Percentiles rank a stretch among this genome's conserved stretches.
These are phyloP conservation scores for Gypsophila paniculata DNA, from an alignment of 179 eudicot species.

Conservation along the genomic window DNA sequence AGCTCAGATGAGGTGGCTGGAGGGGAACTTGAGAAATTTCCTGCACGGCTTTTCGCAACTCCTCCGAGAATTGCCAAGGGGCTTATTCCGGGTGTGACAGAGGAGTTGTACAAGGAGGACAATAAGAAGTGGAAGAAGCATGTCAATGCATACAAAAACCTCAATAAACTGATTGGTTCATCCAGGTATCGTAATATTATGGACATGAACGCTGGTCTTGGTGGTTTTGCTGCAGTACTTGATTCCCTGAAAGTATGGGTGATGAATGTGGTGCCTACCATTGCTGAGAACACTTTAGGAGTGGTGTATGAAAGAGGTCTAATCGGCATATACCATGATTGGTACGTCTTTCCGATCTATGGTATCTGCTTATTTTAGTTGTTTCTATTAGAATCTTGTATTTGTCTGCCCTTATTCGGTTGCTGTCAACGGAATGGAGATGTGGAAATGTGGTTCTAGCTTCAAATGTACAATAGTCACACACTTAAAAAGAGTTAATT, in stretches of 20 bases:
- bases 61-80: conserved; percentile 51
- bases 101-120: conserved; percentile 39
- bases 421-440: neutral
- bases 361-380: neutral
- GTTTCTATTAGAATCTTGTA: neutral
- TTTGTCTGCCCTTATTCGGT: neutral
- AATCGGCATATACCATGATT: conserved; percentile 54
- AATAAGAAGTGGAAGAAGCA: conserved; percentile 44
- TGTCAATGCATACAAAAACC: conserved; percentile 38
- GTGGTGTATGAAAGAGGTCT: conserved; percentile 54
- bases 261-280: conserved; percentile 50
- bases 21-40: conserved; percentile 39
- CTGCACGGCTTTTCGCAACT: conserved; percentile 40
- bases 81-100: conserved; percentile 40
- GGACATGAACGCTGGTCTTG: conserved; percentile 56
- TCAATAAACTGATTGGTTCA: conserved; percentile 36
- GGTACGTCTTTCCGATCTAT: conserved; percentile 29
- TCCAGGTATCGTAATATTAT: conserved; percentile 43
- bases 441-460: neutral
- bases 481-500: no score
- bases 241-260: conserved; percentile 46
- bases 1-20: conserved; percentile 45
- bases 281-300: conserved; percentile 45
- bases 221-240: conserved; percentile 53
- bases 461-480: neutral